A percentile compares a stretch with the other conserved stretches of the same genome.
Evolutionary conservation across 805 yeast species (phyloP).

Genomic region (Suhomyces emberorum): DNA sequence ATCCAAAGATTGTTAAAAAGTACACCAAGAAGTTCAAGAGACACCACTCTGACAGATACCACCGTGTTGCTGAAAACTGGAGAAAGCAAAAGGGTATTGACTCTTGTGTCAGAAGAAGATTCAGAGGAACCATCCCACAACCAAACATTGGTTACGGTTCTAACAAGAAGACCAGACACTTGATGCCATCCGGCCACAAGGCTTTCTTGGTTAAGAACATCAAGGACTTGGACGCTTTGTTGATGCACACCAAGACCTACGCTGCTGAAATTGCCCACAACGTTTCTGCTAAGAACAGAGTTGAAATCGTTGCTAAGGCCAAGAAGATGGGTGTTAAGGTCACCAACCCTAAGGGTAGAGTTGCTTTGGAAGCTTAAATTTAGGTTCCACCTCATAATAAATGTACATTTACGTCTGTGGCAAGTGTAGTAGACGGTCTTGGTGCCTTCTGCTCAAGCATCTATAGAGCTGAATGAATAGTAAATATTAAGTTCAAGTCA

Average conservation of each 20-base stretch:
- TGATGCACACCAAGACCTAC: conserved; percentile 96
- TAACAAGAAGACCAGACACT: conserved; percentile 96
- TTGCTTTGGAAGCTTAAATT: conserved; percentile 91
- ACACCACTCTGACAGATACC: conserved; percentile 99
- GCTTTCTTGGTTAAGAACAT: conserved; percentile 89
- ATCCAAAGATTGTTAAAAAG: conserved; percentile 99
- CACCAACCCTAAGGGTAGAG: conserved; percentile 99
- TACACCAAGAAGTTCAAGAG: conserved; percentile 98
- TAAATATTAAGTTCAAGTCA: no score
- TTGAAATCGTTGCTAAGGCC: conserved; percentile 92
- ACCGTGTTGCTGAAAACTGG: conserved; percentile 98
- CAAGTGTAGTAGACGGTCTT: no score
- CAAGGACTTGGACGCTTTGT: conserved; percentile 89
- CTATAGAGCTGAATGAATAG: no score
- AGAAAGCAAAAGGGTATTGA: conserved; percentile 99
- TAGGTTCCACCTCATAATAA: neutral
- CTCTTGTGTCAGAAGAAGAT: conserved; percentile 99
- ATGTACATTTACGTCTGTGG: conserved; percentile 8
- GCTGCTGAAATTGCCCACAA: conserved; percentile 99
- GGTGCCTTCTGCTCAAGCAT: no score
- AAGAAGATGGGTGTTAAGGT: conserved; percentile 98
- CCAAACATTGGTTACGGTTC: conserved; percentile 99
- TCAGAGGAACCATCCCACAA: conserved; percentile 98
- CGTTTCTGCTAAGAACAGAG: conserved; percentile 98
- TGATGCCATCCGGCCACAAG: conserved; percentile 98